Conservation (phyloP, 202 grass and related monocot species). For the Carex arenaria region DNA sequence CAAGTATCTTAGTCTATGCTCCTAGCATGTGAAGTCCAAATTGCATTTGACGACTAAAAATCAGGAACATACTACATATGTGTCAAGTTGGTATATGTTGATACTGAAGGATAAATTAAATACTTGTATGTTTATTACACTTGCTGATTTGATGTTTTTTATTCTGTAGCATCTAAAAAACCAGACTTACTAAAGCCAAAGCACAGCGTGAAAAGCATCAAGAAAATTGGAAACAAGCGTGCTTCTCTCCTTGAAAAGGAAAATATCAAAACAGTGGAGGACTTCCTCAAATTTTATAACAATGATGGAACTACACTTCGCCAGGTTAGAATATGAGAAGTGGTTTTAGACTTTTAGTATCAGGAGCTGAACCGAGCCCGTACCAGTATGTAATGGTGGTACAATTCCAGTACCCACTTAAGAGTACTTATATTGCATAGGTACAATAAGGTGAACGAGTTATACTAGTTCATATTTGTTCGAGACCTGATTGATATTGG, state of each 20-base stretch:
- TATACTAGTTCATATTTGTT: neutral
- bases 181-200: too few species aligned
- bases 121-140: neutral
- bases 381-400: neutral
- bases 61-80: too few species aligned
- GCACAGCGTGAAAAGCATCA: too few species aligned
- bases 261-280: slow-evolving; percentile 26
- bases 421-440: neutral
- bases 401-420: neutral
- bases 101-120: slow-evolving; percentile 18
- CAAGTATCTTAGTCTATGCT: too few species aligned
- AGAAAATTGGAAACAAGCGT: too few species aligned
- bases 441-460: neutral
- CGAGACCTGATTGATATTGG: neutral
- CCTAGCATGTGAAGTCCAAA: slow-evolving; percentile 4
- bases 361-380: too few species aligned
- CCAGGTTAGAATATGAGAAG: slow-evolving; percentile 25
- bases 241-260: neutral
- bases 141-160: neutral
- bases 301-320: slow-evolving; percentile 22
- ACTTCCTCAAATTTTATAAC: slow-evolving; percentile 28
- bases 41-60: too few species aligned
- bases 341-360: too few species aligned
- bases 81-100: too few species aligned
- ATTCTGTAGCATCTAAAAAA: too few species aligned